Base-by-base conservation (phyloP, 257 asterid species). In the Ocimum tenuiflorum region DNA sequence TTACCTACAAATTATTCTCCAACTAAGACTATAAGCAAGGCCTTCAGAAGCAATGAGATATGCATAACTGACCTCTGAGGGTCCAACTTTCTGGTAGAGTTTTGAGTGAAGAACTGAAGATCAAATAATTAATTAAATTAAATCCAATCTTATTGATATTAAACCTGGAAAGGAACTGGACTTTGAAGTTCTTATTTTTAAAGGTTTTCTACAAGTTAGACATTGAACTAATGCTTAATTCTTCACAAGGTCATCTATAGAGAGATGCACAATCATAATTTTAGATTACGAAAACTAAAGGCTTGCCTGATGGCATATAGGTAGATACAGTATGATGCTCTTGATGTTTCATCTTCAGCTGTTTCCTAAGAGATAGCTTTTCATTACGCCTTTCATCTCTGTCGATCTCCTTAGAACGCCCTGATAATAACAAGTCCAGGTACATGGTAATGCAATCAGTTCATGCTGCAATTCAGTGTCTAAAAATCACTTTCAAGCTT, bases 351-450 rank as follows among this genome's bases (percentile, higher is more conserved):
- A 88, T 66, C 80, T 87, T 94, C 82, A 90, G 82, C 76, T 85
- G 96, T 77, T 88, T 94, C 84, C 95, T 88, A 86, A 86, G 64
- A 42, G 99, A 94, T 42, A 92, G 59, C 74, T 89, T 89, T 72
- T 88, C 97, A 63, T 65, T 18, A 73, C 96, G 85, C 48, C 82
- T 78, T 24, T 85, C 96, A 47, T 88, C 91, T 67, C 95, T 82
- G 36, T 78, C 91, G 62, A 17, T 64, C 51, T 85, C 95, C 68
- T 54, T 72, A 61, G 72, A 83, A 75, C 90, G 74, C 71, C 96
- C 99, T 94, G 83, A 58, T 48, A 41, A 52, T 52, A 51, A 43
- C 65, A 66, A 65, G 66, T 39, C 1, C 20, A 29, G 12, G 18
- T 18, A 10, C 62, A 27, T 35, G 29, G 36, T 38, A 29, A 17